phyloP scores from a whole-genome alignment of 306 rosid genomes.

The Morella rubra region DNA sequence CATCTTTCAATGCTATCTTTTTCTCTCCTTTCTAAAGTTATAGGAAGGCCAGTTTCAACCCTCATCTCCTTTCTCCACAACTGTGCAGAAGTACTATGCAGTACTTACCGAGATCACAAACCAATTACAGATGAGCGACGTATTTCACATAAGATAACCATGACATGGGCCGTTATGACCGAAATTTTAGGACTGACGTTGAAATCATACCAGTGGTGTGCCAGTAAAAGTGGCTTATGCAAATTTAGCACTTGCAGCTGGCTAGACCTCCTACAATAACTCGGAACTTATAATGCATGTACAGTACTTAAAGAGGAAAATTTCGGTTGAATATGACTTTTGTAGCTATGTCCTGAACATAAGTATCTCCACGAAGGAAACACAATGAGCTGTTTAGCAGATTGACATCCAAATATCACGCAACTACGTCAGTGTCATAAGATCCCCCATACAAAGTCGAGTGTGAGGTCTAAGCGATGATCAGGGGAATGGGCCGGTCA shows the following conservation, averaged over 20 bases:
- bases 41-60: conserved; percentile 24
- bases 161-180: no score
- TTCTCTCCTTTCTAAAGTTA: conserved; percentile 17
- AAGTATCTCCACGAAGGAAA: neutral
- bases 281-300: no score
- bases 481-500: conserved; percentile 6
- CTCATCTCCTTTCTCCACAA: conserved; percentile 15
- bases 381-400: conserved; percentile 32
- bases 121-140: neutral
- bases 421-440: conserved; percentile 1
- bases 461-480: neutral
- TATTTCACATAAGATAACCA: neutral
- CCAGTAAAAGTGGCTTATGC: no score
- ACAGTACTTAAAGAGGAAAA: neutral
- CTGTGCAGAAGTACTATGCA: neutral
- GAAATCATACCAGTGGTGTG: no score
- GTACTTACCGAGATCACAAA: neutral
- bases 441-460: neutral
- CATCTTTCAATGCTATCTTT: conserved; percentile 31
- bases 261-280: no score
- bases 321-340: neutral
- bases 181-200: no score
- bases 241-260: no score
- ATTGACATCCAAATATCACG: conserved; percentile 6
- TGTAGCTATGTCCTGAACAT: neutral